Conservation (phyloP, 108 stramenopile species). For the Skeletonema grethae region DNA sequence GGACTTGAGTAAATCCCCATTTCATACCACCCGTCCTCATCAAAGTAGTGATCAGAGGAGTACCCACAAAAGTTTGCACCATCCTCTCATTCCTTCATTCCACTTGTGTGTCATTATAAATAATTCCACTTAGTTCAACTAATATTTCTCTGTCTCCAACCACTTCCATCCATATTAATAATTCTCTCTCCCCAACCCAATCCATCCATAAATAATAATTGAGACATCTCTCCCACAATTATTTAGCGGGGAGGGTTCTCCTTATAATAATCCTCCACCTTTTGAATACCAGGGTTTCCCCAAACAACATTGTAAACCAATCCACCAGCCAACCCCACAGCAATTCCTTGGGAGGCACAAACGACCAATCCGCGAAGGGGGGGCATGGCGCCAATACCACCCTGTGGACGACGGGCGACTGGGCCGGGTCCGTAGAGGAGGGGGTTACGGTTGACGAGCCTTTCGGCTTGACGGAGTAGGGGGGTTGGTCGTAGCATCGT, state of each 20-base stretch:
- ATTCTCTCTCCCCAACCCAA: background rate
- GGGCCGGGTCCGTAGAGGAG: constrained; percentile 83
- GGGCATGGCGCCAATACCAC: constrained; percentile 68
- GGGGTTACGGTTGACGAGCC: constrained; percentile 72
- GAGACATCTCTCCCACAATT: background rate
- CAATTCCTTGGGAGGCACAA: constrained; percentile 65
- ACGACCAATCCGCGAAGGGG: constrained; percentile 72
- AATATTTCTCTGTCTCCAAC: background rate
- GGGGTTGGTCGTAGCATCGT: background rate
- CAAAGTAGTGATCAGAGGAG: background rate
- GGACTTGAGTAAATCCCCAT: background rate
- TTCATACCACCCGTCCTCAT: background rate
- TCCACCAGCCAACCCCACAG: constrained; percentile 57
- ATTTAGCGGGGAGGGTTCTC: constrained; percentile 84
- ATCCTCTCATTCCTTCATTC: background rate
- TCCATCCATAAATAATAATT: background rate
- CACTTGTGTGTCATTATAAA: background rate
- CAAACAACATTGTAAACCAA: constrained; percentile 66
- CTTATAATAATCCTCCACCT: constrained; percentile 79
- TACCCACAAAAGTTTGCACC: background rate
- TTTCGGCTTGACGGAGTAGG: constrained; percentile 26
- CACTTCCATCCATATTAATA: background rate
- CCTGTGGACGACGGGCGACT: constrained; percentile 62
- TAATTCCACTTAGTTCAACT: background rate
- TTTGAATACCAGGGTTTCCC: constrained; percentile 62